Base-by-base conservation (phyloP, 2,329 filamentous ascomycete genomes). In the Diaporthe batatas region DNA sequence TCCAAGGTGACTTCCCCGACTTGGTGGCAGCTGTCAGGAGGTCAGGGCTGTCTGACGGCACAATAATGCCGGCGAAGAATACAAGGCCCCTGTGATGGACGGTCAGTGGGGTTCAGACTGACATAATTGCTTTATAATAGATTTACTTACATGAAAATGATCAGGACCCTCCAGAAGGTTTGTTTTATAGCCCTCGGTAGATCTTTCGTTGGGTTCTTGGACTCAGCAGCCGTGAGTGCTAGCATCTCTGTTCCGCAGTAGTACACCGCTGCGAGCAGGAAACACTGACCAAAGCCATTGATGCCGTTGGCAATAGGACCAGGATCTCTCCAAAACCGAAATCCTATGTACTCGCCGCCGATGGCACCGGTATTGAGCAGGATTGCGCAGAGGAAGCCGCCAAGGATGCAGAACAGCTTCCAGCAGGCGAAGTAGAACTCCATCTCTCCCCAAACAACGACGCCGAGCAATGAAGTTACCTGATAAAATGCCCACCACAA, bases 401-500 rank as follows among this genome's bases (percentile, higher is more conserved):
- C 78, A 18, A 81, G 71, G 16, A 82, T 76, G 44, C 77, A 80
- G 18, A 81, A 72, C 0, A 83, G 74, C 71, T 83, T 83, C 78
- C 79, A 81, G 6, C 75, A 76, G 1, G 80, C 78, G 14, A 80
- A 76, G 73, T 77, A 80, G 68, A 79, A 79, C 72, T 80, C 78
- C 79, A 80, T 80, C 72, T 80, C 79, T 2, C 79, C 79, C 54
- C 79, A 80, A 21, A 79, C 75, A 8, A 79, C 78, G 8, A 80
- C 74, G 3, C 79, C 79, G 0, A 80, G 74, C 2, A 85, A 80
- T 0, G 81, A 83, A 8, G 85, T 76, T 4, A 75, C 77, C 68
- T 84, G 80, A 71, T 85, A 86, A 11, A 85, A 76, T 5, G 80
- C 80, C 83, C 83, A 86, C 75, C 83, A 86, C 8, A 86, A 82